Base-by-base conservation (phyloP, 2,329 filamentous ascomycete species). In the Aspergillus sclerotialis region DNA sequence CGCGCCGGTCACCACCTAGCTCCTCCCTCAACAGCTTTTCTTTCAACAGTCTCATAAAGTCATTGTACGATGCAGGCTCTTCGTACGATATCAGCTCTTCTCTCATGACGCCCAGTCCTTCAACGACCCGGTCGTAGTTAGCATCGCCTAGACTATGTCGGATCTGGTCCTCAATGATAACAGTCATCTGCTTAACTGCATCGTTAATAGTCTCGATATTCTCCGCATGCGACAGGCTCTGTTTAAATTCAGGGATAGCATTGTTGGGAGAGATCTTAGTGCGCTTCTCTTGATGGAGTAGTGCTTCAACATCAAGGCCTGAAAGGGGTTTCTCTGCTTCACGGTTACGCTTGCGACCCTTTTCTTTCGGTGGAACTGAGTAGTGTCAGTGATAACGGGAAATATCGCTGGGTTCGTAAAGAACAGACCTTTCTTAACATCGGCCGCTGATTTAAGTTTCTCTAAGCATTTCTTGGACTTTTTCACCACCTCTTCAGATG, bases 171-270 rank as follows among this genome's bases (percentile, higher is more conserved):
- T 78, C 72, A 28, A 94, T 75, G 36, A 94, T 81, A 4, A 56
- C 56, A 9, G 73, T 78, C 76, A 96, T 84, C 52, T 93, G 85
- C 44, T 79, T 76, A 5, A 79, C 72, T 1, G 83, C 82, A 12
- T 80, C 74, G 39, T 77, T 69, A 34, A 93, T 75, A 3, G 74
- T 69, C 1, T 73, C 65, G 1, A 82, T 65, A 17, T 80, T 73
- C 5, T 76, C 71, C 0, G 82, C 72, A 2, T 66, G 64, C 1
- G 69, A 69, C 11, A 96, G 69, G 3, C 81, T 73, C 56, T 87
- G 86, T 55, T 89, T 93, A 74, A 94, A 95, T 39, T 90, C 85
- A 0, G 92, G 88, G 4, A 96, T 78, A 1, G 89, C 78, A 44
- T 96, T 96, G 7, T 82, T 73, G 0, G 74, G 57, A 7, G 76